Evolutionary conservation across 2,329 filamentous ascomycete species (phyloP), one percentile per base, ranked within the genome.

Genomic region (Mycosphaerelloides madeirae): DNA sequence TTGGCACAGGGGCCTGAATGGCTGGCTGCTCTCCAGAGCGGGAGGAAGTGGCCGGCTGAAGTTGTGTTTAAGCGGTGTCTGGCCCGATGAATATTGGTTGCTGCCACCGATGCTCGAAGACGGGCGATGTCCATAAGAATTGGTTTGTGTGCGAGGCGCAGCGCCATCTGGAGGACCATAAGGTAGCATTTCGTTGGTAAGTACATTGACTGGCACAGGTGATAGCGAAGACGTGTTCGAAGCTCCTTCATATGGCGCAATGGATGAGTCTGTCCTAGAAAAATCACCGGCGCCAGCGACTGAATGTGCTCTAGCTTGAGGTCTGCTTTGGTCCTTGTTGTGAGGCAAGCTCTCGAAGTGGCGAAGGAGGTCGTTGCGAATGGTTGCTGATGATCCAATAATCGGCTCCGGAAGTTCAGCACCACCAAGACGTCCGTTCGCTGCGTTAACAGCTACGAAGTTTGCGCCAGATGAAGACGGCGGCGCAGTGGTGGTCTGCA

Each of bases 301-400:
- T 19, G 55, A 59, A 18, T 52, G 52, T 16, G 58, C 55, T 13
- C 59, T 46, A 20, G 53, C 46, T 31, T 58, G 55, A 9, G 56
- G 28, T 31, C 50, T 55, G 6, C 52, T 47, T 29, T 49, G 43
- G 31, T 59, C 61, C 45, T 68, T 65, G 19, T 72, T 75, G 42
- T 82, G 78, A 38, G 72, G 75, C 8, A 78, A 70, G 1, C 78
- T 80, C 53, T 80, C 76, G 52, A 83, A 83, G 52, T 81, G 81
- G 54, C 76, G 77, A 60, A 83, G 70, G 39, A 83, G 64, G 43
- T 83, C 80, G n/a, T 73, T 71, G 16, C 77, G 73, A 3, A 78
- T 78, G 3, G 72, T 71, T 0, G 76, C 72, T 3, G 77, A 80
- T 11, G 77, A 73, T 36, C 48, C 53, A 11, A 54, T 34, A 19